These are phyloP conservation scores for Fraxinus sp. DNA, from an alignment of 305 asterid species.

Conservation along the genomic window DNA sequence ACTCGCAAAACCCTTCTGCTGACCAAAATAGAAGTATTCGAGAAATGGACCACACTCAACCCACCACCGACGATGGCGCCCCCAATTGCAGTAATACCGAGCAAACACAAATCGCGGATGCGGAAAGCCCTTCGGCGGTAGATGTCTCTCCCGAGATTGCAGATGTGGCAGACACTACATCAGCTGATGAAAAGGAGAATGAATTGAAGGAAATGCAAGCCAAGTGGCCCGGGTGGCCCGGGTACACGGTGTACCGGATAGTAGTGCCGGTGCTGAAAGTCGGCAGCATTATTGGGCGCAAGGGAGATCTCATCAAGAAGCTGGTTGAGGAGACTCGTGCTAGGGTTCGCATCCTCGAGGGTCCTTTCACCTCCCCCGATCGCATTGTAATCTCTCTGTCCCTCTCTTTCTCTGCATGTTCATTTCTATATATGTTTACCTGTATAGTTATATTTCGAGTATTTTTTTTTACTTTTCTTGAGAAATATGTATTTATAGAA, in stretches of 20 bases:
- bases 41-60: constrained; percentile 29
- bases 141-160: constrained; percentile 11
- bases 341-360: constrained; percentile 76
- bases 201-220: constrained; percentile 40
- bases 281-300: constrained; percentile 87
- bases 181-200: constrained; percentile 23
- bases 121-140: constrained; percentile 21
- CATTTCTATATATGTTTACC: neutral
- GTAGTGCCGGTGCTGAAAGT: constrained; percentile 84
- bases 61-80: constrained; percentile 22
- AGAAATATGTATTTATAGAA: neutral
- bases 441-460: neutral
- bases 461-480: constrained; percentile 8
- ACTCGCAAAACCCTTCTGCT: constrained; percentile 20
- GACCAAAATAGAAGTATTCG: neutral
- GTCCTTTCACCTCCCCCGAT: constrained; percentile 66
- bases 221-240: constrained; percentile 98
- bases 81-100: constrained; percentile 17
- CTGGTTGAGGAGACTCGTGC: constrained; percentile 87
- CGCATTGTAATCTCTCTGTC: constrained; percentile 58
- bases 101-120: constrained; percentile 10
- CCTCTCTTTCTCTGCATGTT: neutral
- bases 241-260: constrained; percentile 62
- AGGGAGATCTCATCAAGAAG: constrained; percentile 85
- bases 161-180: constrained; percentile 8